Base-by-base conservation (phyloP, 768 basidiomycete species). In the Udeniomyces megalosporus region DNA sequence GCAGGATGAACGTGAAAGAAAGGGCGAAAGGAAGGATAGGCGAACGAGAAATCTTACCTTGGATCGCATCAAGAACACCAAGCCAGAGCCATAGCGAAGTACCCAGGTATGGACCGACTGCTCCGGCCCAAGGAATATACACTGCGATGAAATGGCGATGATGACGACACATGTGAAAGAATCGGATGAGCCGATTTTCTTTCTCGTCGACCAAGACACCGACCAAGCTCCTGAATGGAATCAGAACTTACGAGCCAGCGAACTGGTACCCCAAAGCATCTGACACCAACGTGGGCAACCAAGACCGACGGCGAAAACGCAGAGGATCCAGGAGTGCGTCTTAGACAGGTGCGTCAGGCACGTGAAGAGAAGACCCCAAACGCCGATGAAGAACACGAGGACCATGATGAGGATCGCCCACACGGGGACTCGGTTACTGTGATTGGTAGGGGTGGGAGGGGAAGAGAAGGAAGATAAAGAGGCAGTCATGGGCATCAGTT, bases 211-310 rank as follows among this genome's bases (percentile, higher is more conserved):
- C n/a, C n/a, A n/a, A n/a, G n/a, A n/a, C n/a, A n/a, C n/a, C n/a
- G n/a, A n/a, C n/a, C n/a, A n/a, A n/a, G n/a, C n/a, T n/a, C n/a
- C n/a, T n/a, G n/a, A n/a, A n/a, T n/a, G n/a, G n/a, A n/a, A n/a
- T 32, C 4, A 35, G 14, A 20, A 59, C 58, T 31, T 29, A 59
- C 58, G 51, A 10, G 88, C 91, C 48, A 95, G 80, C 34, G 88
- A 90, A 4, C 90, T 93, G 10, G 89, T 91, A 69, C 91, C 90
- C 91, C 91, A 95, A 51, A 91, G 75, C 82, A 91, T 93, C 77
- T 93, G 91, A 77, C 91, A 93, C 91, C 91, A 95, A 69, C 88
- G 76, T 12, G 91, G 91, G 31, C 88, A 88, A 48, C 91, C 91
- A 58, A 95, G 80, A 69, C 91, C 91, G 53, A 95, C 89, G 7